These are phyloP conservation scores for Macrolepiota dolichaula DNA, from an alignment of 768 basidiomycete genomes.

Conservation along the genomic window DNA sequence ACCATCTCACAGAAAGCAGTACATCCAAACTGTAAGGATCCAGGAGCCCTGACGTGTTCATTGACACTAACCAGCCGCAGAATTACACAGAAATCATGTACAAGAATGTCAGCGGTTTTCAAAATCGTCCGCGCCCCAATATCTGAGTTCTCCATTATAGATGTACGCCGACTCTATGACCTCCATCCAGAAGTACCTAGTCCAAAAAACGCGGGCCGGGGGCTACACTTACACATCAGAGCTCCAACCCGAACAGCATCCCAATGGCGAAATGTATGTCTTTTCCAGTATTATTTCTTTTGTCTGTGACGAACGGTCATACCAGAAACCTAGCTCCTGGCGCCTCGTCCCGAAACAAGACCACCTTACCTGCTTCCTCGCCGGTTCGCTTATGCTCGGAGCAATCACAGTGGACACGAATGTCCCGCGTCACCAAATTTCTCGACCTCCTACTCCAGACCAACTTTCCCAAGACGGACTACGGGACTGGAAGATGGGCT, in stretches of 20 bases:
- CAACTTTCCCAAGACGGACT: conserved; percentile 59
- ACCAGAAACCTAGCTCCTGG: conserved; percentile 51
- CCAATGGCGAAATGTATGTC: conserved; percentile 35
- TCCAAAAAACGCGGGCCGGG: conserved; percentile 57
- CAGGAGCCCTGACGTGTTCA: background rate
- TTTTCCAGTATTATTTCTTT: background rate
- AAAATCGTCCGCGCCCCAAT: background rate
- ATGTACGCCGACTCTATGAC: conserved; percentile 90
- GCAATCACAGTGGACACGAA: conserved; percentile 66
- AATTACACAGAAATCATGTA: conserved; percentile 55
- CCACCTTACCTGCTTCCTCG: conserved; percentile 94
- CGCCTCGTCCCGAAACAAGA: conserved; percentile 85
- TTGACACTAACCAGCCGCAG: conserved; percentile 26
- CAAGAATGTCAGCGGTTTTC: conserved; percentile 18
- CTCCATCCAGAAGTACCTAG: conserved; percentile 71
- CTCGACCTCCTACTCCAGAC: conserved; percentile 61
- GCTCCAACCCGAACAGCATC: conserved; percentile 55
- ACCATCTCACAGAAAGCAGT: conserved; percentile 57
- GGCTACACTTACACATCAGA: conserved; percentile 80
- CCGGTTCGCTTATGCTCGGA: conserved; percentile 88
- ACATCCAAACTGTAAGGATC: conserved; percentile 66
- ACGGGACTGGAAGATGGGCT: conserved; percentile 82
- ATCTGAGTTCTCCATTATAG: conserved; percentile 30
- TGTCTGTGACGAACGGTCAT: background rate
- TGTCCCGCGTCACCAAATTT: conserved; percentile 40